Base-by-base conservation (phyloP, 2,329 filamentous ascomycete species). In the Botryosphaeria dothidea region DNA sequence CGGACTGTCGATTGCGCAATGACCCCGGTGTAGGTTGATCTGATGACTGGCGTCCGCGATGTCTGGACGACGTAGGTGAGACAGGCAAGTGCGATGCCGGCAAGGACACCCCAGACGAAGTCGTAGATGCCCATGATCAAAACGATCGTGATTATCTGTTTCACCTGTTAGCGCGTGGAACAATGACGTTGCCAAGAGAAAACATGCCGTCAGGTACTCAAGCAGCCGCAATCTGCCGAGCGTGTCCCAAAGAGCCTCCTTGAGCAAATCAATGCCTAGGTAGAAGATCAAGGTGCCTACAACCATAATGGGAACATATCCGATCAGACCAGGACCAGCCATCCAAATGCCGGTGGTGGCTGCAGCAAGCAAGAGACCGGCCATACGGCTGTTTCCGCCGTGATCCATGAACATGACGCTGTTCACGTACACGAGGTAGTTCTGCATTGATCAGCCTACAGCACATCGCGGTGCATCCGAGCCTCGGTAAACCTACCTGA, bases 381-480 rank as follows among this genome's bases (percentile, higher is more conserved):
- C 95, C 49, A 96, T 81, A 56, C 95, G 89, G 71, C 88, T 93
- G 74, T 96, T 88, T 21, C 94, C 95, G 17, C 95, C 95, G 52
- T 93, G 96, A 27, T 91, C 88, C 75, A 98, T 96, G 78, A 99
- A 98, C 65, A 99, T 88, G n/a, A 97, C 86, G 68, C 93, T 97
- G 75, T 99, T 99, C 66, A 94, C 94, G 73, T 98, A 99, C 0
- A 99, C 95, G 1, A 99, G 85, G 73, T 99, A 99, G 76, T 99
- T 99, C 78, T 96, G 85, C 36, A 2, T 5, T 15, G 23, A 67
- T 78, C 67, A 77, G 71, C 19, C 45, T 45, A 36, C 21, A 57
- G 49, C 27, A n/a, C 52, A 38, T 38, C 11, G n/a, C 17, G 17
- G 31, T 31, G 34, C n/a, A 46, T 23, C 17, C 21, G 29, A 67